Conservation (phyloP, 345 rosid genomes). For the Aquilaria yunnanensis region DNA sequence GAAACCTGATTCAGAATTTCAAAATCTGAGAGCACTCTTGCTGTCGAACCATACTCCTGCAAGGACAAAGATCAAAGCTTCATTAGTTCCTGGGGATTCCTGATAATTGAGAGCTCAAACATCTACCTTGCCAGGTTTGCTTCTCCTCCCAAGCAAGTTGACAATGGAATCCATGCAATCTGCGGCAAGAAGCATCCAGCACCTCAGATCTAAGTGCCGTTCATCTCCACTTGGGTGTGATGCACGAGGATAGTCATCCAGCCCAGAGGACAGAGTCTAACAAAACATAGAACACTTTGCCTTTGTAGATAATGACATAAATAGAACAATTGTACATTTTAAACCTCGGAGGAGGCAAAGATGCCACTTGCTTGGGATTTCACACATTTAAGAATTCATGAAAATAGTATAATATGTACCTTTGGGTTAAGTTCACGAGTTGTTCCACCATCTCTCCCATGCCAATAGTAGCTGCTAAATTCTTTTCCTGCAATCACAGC, state of each 20-base stretch:
- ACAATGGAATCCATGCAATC: slow-evolving; percentile 73
- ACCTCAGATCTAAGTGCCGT: slow-evolving; percentile 88
- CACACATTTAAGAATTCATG: too few species aligned
- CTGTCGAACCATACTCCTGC: slow-evolving; percentile 60
- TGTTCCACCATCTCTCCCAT: slow-evolving; percentile 72
- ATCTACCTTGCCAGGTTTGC: slow-evolving; percentile 39
- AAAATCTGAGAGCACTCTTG: slow-evolving; percentile 72
- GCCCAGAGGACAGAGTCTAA: slow-evolving; percentile 73
- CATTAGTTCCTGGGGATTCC: slow-evolving; percentile 6
- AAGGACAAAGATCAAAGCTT: slow-evolving; percentile 18
- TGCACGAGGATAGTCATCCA: slow-evolving; percentile 95
- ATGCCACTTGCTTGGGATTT: too few species aligned
- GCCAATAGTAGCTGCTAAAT: slow-evolving; percentile 74
- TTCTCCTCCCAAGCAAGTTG: slow-evolving; percentile 35
- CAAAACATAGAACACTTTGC: slow-evolving; percentile 13
- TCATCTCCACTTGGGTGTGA: slow-evolving; percentile 90
- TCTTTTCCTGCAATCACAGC: slow-evolving; percentile 55
- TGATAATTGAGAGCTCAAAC: neutral
- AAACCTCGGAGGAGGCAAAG: too few species aligned
- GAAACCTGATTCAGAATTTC: slow-evolving; percentile 72
- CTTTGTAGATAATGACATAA: too few species aligned
- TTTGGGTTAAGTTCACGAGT: slow-evolving; percentile 71
- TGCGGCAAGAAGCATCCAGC: slow-evolving; percentile 96
- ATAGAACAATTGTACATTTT: too few species aligned
- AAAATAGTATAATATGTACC: slow-evolving; percentile 27